Conservation (phyloP, 225 moss, liverwort and hornwort species). For the Polytrichum commune region DNA sequence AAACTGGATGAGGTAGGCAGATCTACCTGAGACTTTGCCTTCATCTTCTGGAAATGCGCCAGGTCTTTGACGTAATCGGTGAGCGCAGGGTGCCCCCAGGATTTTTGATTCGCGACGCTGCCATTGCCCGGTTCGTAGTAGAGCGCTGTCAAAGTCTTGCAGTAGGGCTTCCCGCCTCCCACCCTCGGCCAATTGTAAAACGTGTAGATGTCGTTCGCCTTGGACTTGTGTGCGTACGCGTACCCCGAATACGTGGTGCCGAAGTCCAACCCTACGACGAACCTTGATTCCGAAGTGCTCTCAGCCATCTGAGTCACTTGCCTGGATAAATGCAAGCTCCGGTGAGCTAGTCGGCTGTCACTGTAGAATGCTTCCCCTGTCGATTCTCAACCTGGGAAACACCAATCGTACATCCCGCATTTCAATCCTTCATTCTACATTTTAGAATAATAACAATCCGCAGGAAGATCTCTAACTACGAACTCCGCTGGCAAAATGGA, state of each 20-base stretch:
- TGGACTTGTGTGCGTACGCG: conserved; percentile 36
- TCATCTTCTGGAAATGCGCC: neutral
- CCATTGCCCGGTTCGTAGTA: conserved; percentile 22
- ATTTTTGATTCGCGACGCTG: conserved; percentile 14
- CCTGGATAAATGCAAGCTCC: too few relatives aligned
- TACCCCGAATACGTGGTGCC: conserved; percentile 69
- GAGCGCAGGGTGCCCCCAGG: conserved; percentile 57
- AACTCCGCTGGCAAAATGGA: too few relatives aligned
- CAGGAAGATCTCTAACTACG: too few relatives aligned
- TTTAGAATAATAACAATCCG: too few relatives aligned
- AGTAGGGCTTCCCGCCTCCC: conserved; percentile 31
- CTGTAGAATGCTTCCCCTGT: too few relatives aligned
- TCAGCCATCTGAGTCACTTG: neutral
- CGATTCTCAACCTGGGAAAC: too few relatives aligned
- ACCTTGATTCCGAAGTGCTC: conserved; percentile 5
- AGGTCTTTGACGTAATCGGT: conserved; percentile 13
- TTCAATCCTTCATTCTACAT: too few relatives aligned
- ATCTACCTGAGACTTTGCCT: neutral
- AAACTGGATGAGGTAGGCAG: too few relatives aligned
- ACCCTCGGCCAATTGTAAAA: conserved; percentile 42
- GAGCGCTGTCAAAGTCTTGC: conserved; percentile 36
- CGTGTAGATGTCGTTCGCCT: conserved; percentile 33
- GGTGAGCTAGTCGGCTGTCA: too few relatives aligned
- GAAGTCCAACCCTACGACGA: conserved; percentile 59
- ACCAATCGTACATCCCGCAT: too few relatives aligned